Evolutionary conservation across 164 flowering plant genomes (phyloP), one percentile per base, ranked within the genome.

Genomic region (Buxus sempervirens): DNA sequence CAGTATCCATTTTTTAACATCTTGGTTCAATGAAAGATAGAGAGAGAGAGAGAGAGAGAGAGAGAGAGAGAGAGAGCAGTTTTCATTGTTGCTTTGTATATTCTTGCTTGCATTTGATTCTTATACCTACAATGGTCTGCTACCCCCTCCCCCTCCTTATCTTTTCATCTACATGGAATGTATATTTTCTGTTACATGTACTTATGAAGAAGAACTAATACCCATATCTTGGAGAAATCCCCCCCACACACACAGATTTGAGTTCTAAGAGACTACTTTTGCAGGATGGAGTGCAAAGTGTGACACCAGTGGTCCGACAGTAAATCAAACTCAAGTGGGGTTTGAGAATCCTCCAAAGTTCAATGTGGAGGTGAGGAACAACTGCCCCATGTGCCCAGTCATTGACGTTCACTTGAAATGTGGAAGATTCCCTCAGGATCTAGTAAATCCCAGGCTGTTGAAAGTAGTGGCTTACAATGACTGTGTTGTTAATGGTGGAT

Each of bases 341-440:
- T 71, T 58, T 15, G 71, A 74, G 6, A 59, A 68, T 4, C 79
- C 80, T 19, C 84, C 84, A 21, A 77, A 69, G 41, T 84, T 77
- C 75, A 58, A 1, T 67, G 86, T 81, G 70, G 72, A 74, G 58
- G 75, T 84, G 48, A 64, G 57, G 49, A 84, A 84, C 72, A 76
- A 58, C 67, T 84, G 88, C 69, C 81, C 84, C 1, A 82, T 76
- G 79, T 84, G 88, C 68, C 88, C 88, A 4, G 78, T 71, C n/a
- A 82, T 80, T 59, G 70, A 84, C 41, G 19, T 84, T 58, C 88
- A 82, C 57, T 41, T 84, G 36, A 79, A 77, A 51, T 84, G 88
- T 41, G 83, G 82, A 51, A 71, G 63, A 70, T 82, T 84, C 53
- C 48, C 83, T 60, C 86, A 82, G 69, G 70, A 67, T 28, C 76